phyloP scores from a whole-genome alignment of 1,139 yeast species.

The Hanseniaspora uvarum region DNA sequence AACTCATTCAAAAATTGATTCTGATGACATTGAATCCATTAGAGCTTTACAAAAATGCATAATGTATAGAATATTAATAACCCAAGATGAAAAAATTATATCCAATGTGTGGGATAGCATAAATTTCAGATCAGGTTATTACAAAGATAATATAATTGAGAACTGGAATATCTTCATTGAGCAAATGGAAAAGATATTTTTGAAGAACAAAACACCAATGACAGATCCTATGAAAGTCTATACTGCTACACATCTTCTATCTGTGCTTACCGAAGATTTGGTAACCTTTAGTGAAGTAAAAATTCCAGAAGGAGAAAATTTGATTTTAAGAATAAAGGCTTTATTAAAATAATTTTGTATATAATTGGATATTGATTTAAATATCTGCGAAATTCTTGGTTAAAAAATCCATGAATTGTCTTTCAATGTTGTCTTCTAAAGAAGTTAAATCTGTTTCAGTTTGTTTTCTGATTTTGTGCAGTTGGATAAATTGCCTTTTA shows the following conservation, averaged over 20 bases:
- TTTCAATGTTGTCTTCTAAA: constrained; percentile 46
- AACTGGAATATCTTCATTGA: constrained; percentile 14
- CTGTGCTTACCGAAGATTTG: constrained; percentile 8
- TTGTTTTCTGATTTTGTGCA: constrained; percentile 68
- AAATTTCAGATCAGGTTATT: constrained; percentile 13
- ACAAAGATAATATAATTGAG: constrained; percentile 11
- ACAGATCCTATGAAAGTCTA: neutral
- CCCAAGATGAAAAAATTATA: constrained; percentile 13
- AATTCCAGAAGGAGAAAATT: constrained; percentile 6
- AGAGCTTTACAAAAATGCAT: constrained; percentile 16
- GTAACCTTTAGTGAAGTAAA: constrained; percentile 2
- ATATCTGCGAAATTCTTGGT: constrained; percentile 32
- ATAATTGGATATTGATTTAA: neutral
- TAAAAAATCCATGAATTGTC: constrained; percentile 64
- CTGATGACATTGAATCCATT: constrained; percentile 1
- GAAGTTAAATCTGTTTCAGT: constrained; percentile 33
- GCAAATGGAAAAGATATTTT: constrained; percentile 11
- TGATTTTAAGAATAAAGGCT: neutral
- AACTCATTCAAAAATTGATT: neutral
- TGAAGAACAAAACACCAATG: constrained; percentile 6
- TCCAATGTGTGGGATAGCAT: constrained; percentile 15
- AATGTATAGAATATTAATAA: constrained; percentile 10
- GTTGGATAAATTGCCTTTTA: constrained; percentile 66
- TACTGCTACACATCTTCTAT: neutral
- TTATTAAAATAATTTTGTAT: neutral